These are phyloP conservation scores for Boletus sp. DNA, from an alignment of 1,284 basidiomycete genomes.

Conservation along the genomic window DNA sequence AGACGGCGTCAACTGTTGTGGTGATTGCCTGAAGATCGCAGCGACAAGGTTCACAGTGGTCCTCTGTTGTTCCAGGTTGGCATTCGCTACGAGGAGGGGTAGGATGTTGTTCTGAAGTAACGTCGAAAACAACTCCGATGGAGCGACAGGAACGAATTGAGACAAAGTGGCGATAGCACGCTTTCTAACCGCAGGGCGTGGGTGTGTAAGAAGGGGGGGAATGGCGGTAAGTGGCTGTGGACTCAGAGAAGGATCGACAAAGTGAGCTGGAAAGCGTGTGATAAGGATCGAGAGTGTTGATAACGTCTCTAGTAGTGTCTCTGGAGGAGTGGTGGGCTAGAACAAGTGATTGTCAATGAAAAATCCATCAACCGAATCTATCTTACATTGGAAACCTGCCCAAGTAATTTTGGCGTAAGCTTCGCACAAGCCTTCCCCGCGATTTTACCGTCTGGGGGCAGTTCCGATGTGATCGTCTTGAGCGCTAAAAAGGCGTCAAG, in stretches of 20 bases:
- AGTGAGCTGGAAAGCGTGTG: slow-evolving; percentile 77
- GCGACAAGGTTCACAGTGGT: slow-evolving; percentile 84
- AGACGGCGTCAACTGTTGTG: slow-evolving; percentile 62
- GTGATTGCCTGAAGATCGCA: slow-evolving; percentile 74
- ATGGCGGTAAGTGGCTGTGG: slow-evolving; percentile 73
- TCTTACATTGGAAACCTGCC: slow-evolving; percentile 75
- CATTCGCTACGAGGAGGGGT: slow-evolving; percentile 59
- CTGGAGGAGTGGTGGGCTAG: slow-evolving; percentile 74
- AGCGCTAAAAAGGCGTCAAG: slow-evolving; percentile 59
- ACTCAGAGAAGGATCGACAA: slow-evolving; percentile 57
- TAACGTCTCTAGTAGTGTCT: slow-evolving; percentile 86
- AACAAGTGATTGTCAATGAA: slow-evolving; percentile 23
- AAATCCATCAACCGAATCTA: not conserved
- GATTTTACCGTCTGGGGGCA: slow-evolving; percentile 80
- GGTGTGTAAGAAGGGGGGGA: slow-evolving; percentile 74
- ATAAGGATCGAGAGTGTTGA: slow-evolving; percentile 93
- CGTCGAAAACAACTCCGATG: slow-evolving; percentile 55
- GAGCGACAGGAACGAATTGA: slow-evolving; percentile 75
- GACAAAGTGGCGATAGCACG: slow-evolving; percentile 86
- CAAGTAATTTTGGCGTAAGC: slow-evolving; percentile 83
- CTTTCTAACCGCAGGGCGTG: slow-evolving; percentile 86
- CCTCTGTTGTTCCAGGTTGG: slow-evolving; percentile 67
- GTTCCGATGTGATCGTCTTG: slow-evolving; percentile 92
- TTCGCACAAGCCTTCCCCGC: slow-evolving; percentile 82
- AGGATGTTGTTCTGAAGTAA: slow-evolving; percentile 62